Conservation (phyloP, 1,284 basidiomycete genomes). For the Ustilago sp. region DNA sequence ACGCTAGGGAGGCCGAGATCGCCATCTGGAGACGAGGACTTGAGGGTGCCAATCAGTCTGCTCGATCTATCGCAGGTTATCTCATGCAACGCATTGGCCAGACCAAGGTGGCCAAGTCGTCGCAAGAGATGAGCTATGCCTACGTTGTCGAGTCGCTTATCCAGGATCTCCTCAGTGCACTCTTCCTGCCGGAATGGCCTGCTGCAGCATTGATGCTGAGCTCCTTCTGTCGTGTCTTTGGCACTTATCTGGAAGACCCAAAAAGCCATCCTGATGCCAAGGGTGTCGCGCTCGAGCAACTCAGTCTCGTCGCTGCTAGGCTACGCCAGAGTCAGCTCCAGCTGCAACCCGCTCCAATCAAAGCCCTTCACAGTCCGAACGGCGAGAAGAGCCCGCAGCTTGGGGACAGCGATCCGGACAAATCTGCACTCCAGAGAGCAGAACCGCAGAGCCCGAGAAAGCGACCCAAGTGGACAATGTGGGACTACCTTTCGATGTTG, state of each 20-base stretch:
- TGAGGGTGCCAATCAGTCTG: slow-evolving; percentile 54
- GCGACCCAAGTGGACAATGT: slow-evolving; percentile 17
- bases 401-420: not conserved
- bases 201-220: slow-evolving; percentile 80
- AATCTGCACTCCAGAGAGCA: not conserved
- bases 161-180: slow-evolving; percentile 84
- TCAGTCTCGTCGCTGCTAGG: slow-evolving; percentile 88
- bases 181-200: slow-evolving; percentile 97
- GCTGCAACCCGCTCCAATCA: slow-evolving; percentile 11
- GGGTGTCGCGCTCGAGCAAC: slow-evolving; percentile 88
- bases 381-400: not conserved
- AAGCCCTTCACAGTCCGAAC: not conserved
- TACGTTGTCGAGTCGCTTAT: slow-evolving; percentile 89
- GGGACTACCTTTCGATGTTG: slow-evolving; percentile 49
- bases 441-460: slow-evolving; percentile 15
- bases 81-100: slow-evolving; percentile 75
- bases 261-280: slow-evolving; percentile 75
- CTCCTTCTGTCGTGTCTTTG: slow-evolving; percentile 57
- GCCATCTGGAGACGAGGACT: slow-evolving; percentile 46
- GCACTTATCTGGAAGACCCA: slow-evolving; percentile 75
- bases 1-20: slow-evolving; percentile 37
- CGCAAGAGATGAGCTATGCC: slow-evolving; percentile 74
- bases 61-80: slow-evolving; percentile 82
- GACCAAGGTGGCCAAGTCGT: slow-evolving; percentile 57
- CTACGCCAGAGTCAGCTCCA: slow-evolving; percentile 72